These are phyloP conservation scores for Nicotiana tabacum DNA, from an alignment of 257 asterid species.

Conservation along the genomic window DNA sequence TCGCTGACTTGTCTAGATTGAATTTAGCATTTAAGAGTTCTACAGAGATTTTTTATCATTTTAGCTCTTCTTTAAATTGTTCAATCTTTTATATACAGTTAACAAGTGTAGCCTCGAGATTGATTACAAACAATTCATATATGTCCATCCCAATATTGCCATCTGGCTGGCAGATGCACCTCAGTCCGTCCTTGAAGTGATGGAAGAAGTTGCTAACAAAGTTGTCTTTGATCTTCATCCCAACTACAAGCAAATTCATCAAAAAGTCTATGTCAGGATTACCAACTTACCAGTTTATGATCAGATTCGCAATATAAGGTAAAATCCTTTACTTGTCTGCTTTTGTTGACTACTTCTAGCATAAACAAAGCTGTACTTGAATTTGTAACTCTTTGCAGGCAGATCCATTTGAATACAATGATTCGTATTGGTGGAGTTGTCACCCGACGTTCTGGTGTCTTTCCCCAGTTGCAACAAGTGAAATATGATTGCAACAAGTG, in stretches of 20 bases:
- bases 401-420: slow-evolving; percentile 95
- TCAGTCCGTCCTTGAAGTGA: slow-evolving; percentile 93
- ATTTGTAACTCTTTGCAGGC: slow-evolving; percentile 47
- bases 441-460: slow-evolving; percentile 94
- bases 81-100: slow-evolving; percentile 45
- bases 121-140: slow-evolving; percentile 85
- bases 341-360: slow-evolving; percentile 9
- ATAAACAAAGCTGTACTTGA: neutral
- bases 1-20: neutral
- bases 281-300: slow-evolving; percentile 94
- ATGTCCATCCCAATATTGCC: slow-evolving; percentile 84
- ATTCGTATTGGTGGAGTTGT: slow-evolving; percentile 98
- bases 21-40: neutral
- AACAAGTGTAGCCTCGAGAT: slow-evolving; percentile 98
- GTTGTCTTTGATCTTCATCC: slow-evolving; percentile 79
- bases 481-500: slow-evolving; percentile 90
- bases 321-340: slow-evolving; percentile 1
- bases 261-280: slow-evolving; percentile 77
- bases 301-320: slow-evolving; percentile 96
- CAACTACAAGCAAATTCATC: slow-evolving; percentile 84
- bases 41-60: neutral
- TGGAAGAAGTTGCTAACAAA: slow-evolving; percentile 97
- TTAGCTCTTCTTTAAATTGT: slow-evolving; percentile 14
- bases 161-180: slow-evolving; percentile 99
- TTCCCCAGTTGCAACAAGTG: slow-evolving; percentile 94